Evolutionary conservation across 495 filamentous ascomycete species (phyloP), one percentile per base, ranked within the genome.

Genomic region (Bacidia gigantensis): DNA sequence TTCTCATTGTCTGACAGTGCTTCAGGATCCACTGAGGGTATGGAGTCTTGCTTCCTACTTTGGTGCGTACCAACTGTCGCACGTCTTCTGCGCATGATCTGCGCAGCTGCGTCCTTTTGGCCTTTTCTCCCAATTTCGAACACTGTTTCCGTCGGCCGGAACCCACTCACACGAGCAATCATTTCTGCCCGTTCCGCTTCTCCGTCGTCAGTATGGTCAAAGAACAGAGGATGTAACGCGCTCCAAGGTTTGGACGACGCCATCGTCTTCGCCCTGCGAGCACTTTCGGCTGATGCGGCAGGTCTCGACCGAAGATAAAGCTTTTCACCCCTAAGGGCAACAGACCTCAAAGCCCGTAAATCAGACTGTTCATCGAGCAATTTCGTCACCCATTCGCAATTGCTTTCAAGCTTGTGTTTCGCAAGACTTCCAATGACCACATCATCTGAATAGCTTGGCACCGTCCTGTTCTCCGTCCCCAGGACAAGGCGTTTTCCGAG

Each of bases 291-390:
- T 0, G 93, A 92, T 9, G 92, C 90, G 1, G 87, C 79, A 54
- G 93, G 92, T 20, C 89, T 79, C 0, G 92, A 96, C 56, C 80
- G 84, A 57, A 87, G 71, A 62, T 97, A 99, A 1, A 93, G 79
- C 63, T 86, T 93, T 64, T 97, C 92, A 54, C 88, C 92, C 62
- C 92, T 94, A n/a, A 64, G 68, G 1, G 89, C 79, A 0, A 97
- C 89, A 2, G 66, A 64, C 12, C 77, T 80, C 32, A 95, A 78
- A 0, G 73, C 69, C 3, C 60, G 65, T 11, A 99, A 74, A 61
- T 99, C 93, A 3, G 70, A 67, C 52, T 82, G 77, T 22, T 94
- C 86, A 1, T 77, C 71, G 11, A 95, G 60, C 11, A 90, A 65
- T 61, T 86, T 89, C 41, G 72, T 82, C 17, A 87, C 77, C 76